phyloP scores from a whole-genome alignment of 2,329 filamentous ascomycete species.

The Stachybotrys chlorohalonatus region DNA sequence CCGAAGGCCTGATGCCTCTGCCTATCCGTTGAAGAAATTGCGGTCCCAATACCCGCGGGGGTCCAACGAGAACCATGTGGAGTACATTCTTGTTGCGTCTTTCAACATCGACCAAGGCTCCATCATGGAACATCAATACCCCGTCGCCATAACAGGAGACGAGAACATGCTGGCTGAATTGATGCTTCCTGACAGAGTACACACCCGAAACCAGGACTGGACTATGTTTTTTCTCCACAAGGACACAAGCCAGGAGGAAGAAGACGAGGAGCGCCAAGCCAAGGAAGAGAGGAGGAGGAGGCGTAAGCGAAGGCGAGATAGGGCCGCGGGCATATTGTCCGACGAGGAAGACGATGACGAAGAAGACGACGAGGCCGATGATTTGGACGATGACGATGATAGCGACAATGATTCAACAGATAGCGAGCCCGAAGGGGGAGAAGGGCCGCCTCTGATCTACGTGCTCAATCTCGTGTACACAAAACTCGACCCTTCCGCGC shows the following conservation, averaged over 20 bases:
- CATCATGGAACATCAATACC: constrained; percentile 98
- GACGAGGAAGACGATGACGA: constrained; percentile 34
- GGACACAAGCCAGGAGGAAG: constrained; percentile 75
- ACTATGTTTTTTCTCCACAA: constrained; percentile 99
- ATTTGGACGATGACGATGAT: constrained; percentile 41
- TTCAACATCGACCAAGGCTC: constrained; percentile 96
- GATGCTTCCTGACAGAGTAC: constrained; percentile 95
- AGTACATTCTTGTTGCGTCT: constrained; percentile 94
- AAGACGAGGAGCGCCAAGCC: constrained; percentile 58
- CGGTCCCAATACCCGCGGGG: constrained; percentile 71
- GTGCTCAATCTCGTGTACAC: constrained; percentile 97
- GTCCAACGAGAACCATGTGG: constrained; percentile 82
- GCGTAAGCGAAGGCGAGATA: constrained; percentile 43
- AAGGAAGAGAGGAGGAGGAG: constrained; percentile 43
- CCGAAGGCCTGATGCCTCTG: constrained; percentile 39
- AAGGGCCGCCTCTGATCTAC: constrained; percentile 90
- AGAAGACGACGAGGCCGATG: constrained; percentile 32
- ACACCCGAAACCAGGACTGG: constrained; percentile 94
- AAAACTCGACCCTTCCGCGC: constrained; percentile 87
- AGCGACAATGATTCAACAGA: constrained; percentile 46
- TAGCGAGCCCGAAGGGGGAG: constrained; percentile 58
- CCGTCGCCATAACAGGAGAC: constrained; percentile 87
- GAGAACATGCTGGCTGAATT: constrained; percentile 97
- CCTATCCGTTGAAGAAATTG: constrained; percentile 45
- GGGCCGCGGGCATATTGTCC: constrained; percentile 36